Base-by-base conservation (phyloP, 108 stramenopile genomes). In the Cyclotella cryptica region DNA sequence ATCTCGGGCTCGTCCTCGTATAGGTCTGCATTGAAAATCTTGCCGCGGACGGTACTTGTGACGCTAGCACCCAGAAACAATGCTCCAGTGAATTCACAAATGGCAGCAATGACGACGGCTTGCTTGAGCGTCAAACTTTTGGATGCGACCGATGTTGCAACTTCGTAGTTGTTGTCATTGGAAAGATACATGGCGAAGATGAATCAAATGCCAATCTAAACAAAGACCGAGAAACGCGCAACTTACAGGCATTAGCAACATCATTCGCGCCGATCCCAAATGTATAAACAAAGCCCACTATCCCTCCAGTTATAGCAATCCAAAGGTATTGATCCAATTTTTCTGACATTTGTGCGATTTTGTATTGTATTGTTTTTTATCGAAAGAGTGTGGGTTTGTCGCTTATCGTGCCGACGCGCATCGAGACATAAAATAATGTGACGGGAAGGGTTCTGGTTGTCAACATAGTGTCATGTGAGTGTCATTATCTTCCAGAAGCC, bases 211-310 rank as follows among this genome's bases (percentile, higher is more conserved):
- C 4, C 35, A 35, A 6, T 35, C 35, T 2, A 35, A 35, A 35
- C 35, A 6, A 35, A 2, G 35, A 35, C 35, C 35, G 35, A 35
- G 35, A 35, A 35, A 35, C 2, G 4, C 35, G 2, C 2, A 35
- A 35, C 35, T 35, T 35, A 35, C 35, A 91, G 42, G 87, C 85
- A 65, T 93, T 93, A 19, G 89, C 89, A 41, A 91, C 90, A 66
- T 93, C 90, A 69, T 93, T 91, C 4, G 90, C 92, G 39, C 92
- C 92, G 14, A 88, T 88, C 15, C 73, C 60, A 53, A 67, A 85
- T 3, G 70, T 54, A 29, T 75, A 79, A 8, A 55, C n/a, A 69
- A 87, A 85, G 22, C 77, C 87, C 29, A 82, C 66, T 43, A 87
- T 71, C 42, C 77, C 62, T 19, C 70, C 87, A 12, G 68, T 26